A percentile compares a stretch with the other conserved stretches of the same genome.
Conservation (phyloP, 305 asterid species). For the Fraxinus nigra region DNA sequence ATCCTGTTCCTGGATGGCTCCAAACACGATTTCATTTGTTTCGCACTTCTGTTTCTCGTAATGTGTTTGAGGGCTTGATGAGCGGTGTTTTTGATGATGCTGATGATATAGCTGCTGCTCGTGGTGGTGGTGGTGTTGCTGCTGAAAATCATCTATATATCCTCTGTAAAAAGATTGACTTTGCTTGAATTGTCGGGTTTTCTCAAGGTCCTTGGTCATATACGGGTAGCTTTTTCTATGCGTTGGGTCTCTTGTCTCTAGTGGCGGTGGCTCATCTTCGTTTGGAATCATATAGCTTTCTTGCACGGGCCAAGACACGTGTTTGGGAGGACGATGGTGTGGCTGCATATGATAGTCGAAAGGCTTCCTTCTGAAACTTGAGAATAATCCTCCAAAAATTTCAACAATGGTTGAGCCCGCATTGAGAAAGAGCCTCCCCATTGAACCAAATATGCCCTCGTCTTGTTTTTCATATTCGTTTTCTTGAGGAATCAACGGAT, state of each 20-base stretch:
- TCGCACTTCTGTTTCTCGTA: slow-evolving; percentile 58
- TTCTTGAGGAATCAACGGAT: slow-evolving; percentile 75
- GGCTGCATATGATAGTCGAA: slow-evolving; percentile 37
- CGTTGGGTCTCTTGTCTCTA: slow-evolving; percentile 63
- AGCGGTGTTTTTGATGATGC: slow-evolving; percentile 65
- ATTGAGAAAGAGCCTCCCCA: slow-evolving; percentile 57
- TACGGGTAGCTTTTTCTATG: slow-evolving; percentile 57
- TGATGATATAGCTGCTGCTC: slow-evolving; percentile 50
- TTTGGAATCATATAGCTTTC: slow-evolving; percentile 81
- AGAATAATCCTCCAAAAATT: slow-evolving; percentile 64
- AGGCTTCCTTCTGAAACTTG: slow-evolving; percentile 52
- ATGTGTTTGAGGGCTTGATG: slow-evolving; percentile 58
- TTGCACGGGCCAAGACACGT: slow-evolving; percentile 69
- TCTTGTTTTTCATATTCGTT: slow-evolving; percentile 65
- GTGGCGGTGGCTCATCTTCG: slow-evolving; percentile 72
- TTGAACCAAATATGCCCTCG: slow-evolving; percentile 59
- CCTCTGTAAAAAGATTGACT: slow-evolving; percentile 44
- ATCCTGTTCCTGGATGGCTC: slow-evolving; percentile 86
- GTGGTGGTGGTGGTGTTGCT: slow-evolving; percentile 36
- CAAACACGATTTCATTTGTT: slow-evolving; percentile 83
- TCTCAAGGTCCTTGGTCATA: slow-evolving; percentile 46
- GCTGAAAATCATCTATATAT: slow-evolving; percentile 49
- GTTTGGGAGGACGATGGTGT: slow-evolving; percentile 46
- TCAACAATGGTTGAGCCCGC: slow-evolving; percentile 59
- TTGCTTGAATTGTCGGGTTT: slow-evolving; percentile 46